These are phyloP conservation scores for Globisporangium alternatum DNA, from an alignment of 352 stramenopile species.

Conservation along the genomic window DNA sequence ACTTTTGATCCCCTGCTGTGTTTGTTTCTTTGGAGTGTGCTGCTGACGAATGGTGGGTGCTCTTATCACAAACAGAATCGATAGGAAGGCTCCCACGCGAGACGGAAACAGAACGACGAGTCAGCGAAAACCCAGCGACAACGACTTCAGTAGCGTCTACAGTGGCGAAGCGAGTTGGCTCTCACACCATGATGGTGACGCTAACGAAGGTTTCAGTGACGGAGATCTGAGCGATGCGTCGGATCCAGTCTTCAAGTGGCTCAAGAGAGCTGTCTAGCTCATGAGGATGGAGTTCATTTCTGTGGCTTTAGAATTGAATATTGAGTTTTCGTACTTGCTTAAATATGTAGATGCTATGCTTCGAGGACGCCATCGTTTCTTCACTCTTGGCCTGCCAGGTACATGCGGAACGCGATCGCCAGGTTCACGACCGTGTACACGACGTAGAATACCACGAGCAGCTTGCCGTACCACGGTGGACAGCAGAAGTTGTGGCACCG, in stretches of 20 bases:
- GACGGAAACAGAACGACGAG: not conserved
- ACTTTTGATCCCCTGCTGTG: not conserved
- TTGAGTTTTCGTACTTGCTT: not conserved
- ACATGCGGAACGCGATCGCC: slow-evolving; percentile 39
- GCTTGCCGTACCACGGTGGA: slow-evolving; percentile 66
- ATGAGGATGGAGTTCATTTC: not conserved
- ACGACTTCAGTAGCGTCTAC: slow-evolving; percentile 5
- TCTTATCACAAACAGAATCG: slow-evolving; percentile 1
- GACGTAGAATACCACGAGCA: slow-evolving; percentile 65
- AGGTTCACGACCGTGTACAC: slow-evolving; percentile 77
- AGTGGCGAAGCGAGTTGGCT: slow-evolving; percentile 7
- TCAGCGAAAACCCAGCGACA: not conserved
- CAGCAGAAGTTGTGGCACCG: slow-evolving; percentile 49
- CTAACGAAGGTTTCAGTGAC: slow-evolving; percentile 27
- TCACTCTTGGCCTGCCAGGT: slow-evolving; percentile 4
- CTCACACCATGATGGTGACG: slow-evolving; percentile 8
- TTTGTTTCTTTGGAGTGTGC: not conserved
- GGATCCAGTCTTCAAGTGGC: slow-evolving; percentile 57
- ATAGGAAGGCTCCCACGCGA: not conserved
- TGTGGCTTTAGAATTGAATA: slow-evolving; percentile 6
- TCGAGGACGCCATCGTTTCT: not conserved
- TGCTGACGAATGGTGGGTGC: not conserved
- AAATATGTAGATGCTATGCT: slow-evolving; percentile 7
- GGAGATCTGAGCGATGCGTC: slow-evolving; percentile 35
- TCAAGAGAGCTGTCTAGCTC: slow-evolving; percentile 39